Conservation (phyloP, 1,139 yeast genomes). For the Lodderomyces parapsilosis region DNA sequence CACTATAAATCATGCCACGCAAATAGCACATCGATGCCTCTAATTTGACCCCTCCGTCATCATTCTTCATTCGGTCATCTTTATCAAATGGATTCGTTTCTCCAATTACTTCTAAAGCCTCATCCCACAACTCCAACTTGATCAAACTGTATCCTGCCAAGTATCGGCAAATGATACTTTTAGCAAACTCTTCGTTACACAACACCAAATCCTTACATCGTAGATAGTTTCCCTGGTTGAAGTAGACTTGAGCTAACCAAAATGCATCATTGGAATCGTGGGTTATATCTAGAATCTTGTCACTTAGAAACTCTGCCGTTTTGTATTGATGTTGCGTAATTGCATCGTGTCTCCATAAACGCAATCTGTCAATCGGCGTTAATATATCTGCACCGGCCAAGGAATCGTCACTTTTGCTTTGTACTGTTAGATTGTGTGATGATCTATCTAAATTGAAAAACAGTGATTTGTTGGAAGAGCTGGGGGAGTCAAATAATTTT, state of each 20-base stretch:
- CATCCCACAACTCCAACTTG: constrained; percentile 80
- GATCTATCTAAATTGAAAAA: constrained; percentile 34
- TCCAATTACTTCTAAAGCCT: constrained; percentile 84
- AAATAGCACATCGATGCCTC: constrained; percentile 87
- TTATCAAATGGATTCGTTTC: constrained; percentile 71
- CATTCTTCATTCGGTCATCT: constrained; percentile 20
- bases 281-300: constrained; percentile 75
- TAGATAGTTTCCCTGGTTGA: constrained; percentile 68
- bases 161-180: constrained; percentile 72
- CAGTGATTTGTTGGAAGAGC: constrained; percentile 39
- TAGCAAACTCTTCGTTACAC: constrained; percentile 39
- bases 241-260: constrained; percentile 93
- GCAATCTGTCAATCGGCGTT: constrained; percentile 80
- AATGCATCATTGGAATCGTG: constrained; percentile 91
- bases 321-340: constrained; percentile 86
- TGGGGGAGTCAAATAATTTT: constrained; percentile 40
- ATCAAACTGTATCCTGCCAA: constrained; percentile 75
- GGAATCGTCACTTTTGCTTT: constrained; percentile 5
- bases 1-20: constrained; percentile 80
- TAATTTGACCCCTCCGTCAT: constrained; percentile 77
- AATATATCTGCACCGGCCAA: constrained; percentile 38
- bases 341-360: constrained; percentile 95
- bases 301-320: constrained; percentile 91
- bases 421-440: constrained; percentile 13
- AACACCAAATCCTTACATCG: constrained; percentile 71